phyloP scores from a whole-genome alignment of 495 filamentous ascomycete species.

The Beverwykella pulmonaria region DNA sequence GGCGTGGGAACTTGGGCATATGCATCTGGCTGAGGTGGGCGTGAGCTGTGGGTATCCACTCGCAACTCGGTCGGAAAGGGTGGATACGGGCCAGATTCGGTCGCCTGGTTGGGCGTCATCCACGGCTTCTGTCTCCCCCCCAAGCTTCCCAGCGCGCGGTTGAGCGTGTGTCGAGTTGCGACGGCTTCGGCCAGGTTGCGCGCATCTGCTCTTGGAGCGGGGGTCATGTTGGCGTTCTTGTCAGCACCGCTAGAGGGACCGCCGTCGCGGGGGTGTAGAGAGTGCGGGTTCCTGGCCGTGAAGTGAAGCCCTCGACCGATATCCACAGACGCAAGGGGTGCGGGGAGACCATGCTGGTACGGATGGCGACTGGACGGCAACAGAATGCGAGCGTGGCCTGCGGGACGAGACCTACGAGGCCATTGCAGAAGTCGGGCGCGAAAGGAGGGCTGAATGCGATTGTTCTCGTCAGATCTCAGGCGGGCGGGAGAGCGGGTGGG shows the following conservation, averaged over 20 bases:
- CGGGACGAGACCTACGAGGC: background rate
- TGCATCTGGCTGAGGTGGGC: background rate
- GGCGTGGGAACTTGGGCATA: too few species aligned
- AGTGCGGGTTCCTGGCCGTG: background rate
- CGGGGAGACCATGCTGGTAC: conserved; percentile 20
- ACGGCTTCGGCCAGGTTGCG: background rate
- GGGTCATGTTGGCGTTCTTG: background rate
- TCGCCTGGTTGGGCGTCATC: conserved; percentile 13
- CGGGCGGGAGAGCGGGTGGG: background rate
- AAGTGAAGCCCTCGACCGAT: conserved; percentile 8
- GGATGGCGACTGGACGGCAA: background rate
- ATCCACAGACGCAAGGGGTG: conserved; percentile 10
- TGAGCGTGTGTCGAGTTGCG: conserved; percentile 18
- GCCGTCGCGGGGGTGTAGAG: background rate
- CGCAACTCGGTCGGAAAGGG: background rate
- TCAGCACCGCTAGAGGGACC: background rate
- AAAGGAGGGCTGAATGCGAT: too few species aligned
- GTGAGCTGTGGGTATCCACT: background rate
- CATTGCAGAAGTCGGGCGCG: background rate
- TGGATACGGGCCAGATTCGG: too few species aligned
- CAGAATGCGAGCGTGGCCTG: background rate
- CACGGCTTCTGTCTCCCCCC: conserved; percentile 30
- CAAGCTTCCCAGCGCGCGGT: conserved; percentile 18
- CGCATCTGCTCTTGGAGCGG: background rate
- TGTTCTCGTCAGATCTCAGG: too few species aligned